Base-by-base conservation (phyloP, 805 yeast genomes). In the Suhomyces faveliae region DNA sequence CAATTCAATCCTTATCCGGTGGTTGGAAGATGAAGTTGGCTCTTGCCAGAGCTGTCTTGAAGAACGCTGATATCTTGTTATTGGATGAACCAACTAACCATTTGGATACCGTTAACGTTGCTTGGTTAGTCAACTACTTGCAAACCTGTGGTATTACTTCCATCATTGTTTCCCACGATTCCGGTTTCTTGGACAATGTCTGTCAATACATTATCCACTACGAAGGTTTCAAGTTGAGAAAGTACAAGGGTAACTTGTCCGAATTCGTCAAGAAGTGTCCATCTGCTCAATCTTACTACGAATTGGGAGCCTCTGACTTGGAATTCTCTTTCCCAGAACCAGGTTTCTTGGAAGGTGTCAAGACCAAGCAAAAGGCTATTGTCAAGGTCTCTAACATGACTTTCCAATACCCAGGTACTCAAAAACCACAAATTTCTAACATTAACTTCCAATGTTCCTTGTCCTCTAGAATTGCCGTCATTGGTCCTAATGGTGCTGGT, bases 401-500 rank as follows among this genome's bases (percentile, higher is more conserved):
- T 64, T 94, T 94, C 97, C 98, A 92, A 85, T 94, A 94, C 81
- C 96, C 96, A 76, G 99, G 99, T 83, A 92, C 99, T 61, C 51
- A 87, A 62, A 90, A 88, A 80, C 99, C 99, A 66, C 99, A 94
- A 83, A 80, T 94, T 64, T 54, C 71, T 51, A 90, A 88, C 78
- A 85, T 94, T 63, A 85, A 85, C 76, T 94, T 94, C 97, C 98
- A 94, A 83, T 90, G 97, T 84, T 94, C 99, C 58, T 82, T 94
- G 71, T 92, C 98, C 55, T 92, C 99, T 42, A 92, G 99, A 87
- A 94, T 94, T 88, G 99, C 99, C 64, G 98, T 94, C 73, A 92
- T 94, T 81, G 99, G 99, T 78, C 99, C 99, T 77, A 94, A 94
- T 79, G 99, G 99, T 89, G 99, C 99, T 72, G 99, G 99, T 87